Base-by-base conservation (phyloP, 768 basidiomycete genomes). In the Pulveroboletus sp. region DNA sequence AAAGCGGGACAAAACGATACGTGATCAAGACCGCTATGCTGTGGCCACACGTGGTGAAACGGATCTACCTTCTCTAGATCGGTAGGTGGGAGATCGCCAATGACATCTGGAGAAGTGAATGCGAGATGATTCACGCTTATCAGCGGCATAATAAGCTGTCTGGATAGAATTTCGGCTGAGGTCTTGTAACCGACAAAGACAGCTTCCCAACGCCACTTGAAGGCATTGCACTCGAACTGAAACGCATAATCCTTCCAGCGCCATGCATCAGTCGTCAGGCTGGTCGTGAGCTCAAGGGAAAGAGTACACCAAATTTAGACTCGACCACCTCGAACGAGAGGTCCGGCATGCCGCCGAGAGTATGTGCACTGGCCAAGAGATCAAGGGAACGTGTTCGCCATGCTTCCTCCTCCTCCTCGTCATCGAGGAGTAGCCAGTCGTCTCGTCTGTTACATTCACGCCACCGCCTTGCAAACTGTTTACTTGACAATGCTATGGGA, bases 181-280 rank as follows among this genome's bases (percentile, higher is more conserved):
- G 67, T 58, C 64, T 74, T 83, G 63, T 81, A 72, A 8, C 86
- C 85, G 33, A 86, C 62, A 55, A 76, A 78, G 64, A 75, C 78
- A 14, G 82, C 77, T 66, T 90, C 86, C 89, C 89, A 91, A 70
- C 78, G 75, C 87, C 87, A 91, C 71, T 79, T 82, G 68, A 87
- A 85, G 8, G 69, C 63, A 21, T 76, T 75, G 52, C 73, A 78
- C 58, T 79, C 78, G 31, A 89, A 56, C 57, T 78, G 74, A 50
- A 88, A 75, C 5, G 85, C 77, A 24, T 86, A 59, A 63, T 91
- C 88, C 88, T 91, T 43, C 46, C 18, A 50, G 41, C 45, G 39
- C 54, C 51, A 54, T 47, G 35, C 36, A 36, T 58, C 48, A 57
- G 59, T 43, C n/a, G 39, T 18, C 33, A 47, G 52, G 55, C 30